phyloP scores from a whole-genome alignment of 768 basidiomycete species.

The Hericium coralloides region DNA sequence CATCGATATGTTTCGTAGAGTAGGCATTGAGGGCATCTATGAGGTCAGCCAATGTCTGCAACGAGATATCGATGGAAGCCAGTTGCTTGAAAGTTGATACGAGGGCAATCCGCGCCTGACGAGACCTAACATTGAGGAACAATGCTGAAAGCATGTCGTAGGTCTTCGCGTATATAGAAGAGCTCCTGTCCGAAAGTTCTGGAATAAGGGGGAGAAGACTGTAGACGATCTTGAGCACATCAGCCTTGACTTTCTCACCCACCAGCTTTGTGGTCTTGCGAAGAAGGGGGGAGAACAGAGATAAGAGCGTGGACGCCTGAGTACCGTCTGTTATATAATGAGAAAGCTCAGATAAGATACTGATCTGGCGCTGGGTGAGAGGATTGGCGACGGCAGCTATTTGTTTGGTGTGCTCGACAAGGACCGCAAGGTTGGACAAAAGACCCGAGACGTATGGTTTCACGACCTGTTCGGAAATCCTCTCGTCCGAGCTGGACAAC shows the following conservation, averaged over 20 bases:
- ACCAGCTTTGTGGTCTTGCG: slow-evolving; percentile 68
- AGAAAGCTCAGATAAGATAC: slow-evolving; percentile 72
- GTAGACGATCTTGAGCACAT: slow-evolving; percentile 65
- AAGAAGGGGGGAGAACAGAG: slow-evolving; percentile 71
- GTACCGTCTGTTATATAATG: slow-evolving; percentile 57
- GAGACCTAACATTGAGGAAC: slow-evolving; percentile 68
- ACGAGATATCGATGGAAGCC: slow-evolving; percentile 34
- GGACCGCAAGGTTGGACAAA: slow-evolving; percentile 57
- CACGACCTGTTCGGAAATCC: slow-evolving; percentile 44
- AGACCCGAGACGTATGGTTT: slow-evolving; percentile 65
- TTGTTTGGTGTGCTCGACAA: slow-evolving; percentile 58
- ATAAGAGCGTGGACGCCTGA: slow-evolving; percentile 67
- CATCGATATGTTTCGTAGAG: slow-evolving; percentile 73
- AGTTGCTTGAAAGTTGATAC: slow-evolving; percentile 54
- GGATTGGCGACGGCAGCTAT: slow-evolving; percentile 42
- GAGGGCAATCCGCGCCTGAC: slow-evolving; percentile 61
- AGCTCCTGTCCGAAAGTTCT: slow-evolving; percentile 40
- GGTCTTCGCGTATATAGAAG: slow-evolving; percentile 37
- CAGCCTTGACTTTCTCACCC: slow-evolving; percentile 78
- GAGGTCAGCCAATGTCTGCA: slow-evolving; percentile 43
- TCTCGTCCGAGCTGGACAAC: slow-evolving; percentile 41
- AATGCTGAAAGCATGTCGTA: slow-evolving; percentile 66
- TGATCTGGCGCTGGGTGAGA: slow-evolving; percentile 74
- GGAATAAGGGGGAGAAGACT: slow-evolving; percentile 60
- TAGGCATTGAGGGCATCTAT: slow-evolving; percentile 76